These are phyloP conservation scores for Dryas alaskensis DNA, from an alignment of 306 rosid species.

Conservation along the genomic window DNA sequence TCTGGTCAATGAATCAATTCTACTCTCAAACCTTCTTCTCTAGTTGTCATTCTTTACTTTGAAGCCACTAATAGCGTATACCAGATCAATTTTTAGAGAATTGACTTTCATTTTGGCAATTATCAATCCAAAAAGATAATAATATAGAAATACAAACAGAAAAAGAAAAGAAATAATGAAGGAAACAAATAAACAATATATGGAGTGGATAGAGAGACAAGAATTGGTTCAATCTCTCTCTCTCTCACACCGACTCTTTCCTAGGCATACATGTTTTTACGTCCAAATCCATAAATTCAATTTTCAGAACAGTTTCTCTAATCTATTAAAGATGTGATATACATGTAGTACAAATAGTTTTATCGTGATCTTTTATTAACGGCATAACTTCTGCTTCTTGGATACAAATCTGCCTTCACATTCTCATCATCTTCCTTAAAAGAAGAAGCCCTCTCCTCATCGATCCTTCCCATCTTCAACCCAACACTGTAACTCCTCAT, in stretches of 20 bases:
- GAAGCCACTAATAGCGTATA: too few relatives aligned
- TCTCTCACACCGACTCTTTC: not conserved
- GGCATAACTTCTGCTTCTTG: slow-evolving; percentile 33
- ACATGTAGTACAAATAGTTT: too few relatives aligned
- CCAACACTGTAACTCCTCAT: slow-evolving; percentile 34
- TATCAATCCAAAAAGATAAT: too few relatives aligned
- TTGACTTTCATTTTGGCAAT: too few relatives aligned
- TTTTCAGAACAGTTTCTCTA: too few relatives aligned
- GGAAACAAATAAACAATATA: not conserved
- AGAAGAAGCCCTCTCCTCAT: slow-evolving; percentile 49
- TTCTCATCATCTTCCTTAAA: slow-evolving; percentile 37
- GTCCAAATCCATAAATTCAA: too few relatives aligned
- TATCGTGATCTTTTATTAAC: not conserved
- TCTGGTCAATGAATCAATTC: too few relatives aligned
- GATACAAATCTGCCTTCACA: slow-evolving; percentile 22
- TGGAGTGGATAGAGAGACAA: not conserved
- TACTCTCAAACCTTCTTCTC: too few relatives aligned
- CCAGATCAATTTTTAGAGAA: too few relatives aligned
- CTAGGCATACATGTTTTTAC: not conserved
- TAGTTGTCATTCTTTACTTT: too few relatives aligned
- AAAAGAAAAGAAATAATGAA: not conserved
- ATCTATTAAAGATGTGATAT: too few relatives aligned
- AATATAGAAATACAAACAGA: too few relatives aligned
- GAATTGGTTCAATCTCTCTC: not conserved
- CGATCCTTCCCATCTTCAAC: slow-evolving; percentile 47